Evolutionary conservation across 2,329 filamentous ascomycete genomes (phyloP), one percentile per base, ranked within the genome.

Genomic region (Fusarium xyrophilum): DNA sequence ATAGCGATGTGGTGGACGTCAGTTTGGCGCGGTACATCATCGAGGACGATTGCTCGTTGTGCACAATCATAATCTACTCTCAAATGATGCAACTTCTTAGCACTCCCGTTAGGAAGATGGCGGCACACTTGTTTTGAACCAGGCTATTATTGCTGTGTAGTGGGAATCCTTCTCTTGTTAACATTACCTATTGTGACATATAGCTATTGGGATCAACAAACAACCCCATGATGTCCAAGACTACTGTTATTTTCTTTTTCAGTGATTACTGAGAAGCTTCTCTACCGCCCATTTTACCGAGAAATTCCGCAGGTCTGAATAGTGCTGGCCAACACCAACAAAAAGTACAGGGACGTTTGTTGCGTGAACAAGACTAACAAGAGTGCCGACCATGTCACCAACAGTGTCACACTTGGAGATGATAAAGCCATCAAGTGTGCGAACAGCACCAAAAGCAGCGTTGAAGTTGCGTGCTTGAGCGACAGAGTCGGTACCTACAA

Each of bases 381-480:
- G 83, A 5, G 95, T 97, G 72, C 87, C 93, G 43, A 97, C 93
- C 94, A 98, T 98, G 81, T 97, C 95, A n/a, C 96, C 96, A 38
- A 99, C 96, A 0, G 96, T 99, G 81, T 99, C 96, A 78, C 96
- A 98, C 81, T 99, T 99, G 64, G 91, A 95, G 73, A 99, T 97
- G 77, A 99, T 97, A 80, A 99, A 99, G 9, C 96, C 96, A 80
- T 99, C 96, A 38, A 99, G 85, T 30, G 88, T 87, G 60, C 95
- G 85, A 17, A 89, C 89, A 8, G 88, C 84, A 33, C 96, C 96
- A 80, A 99, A 98, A 4, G 93, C 92, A 38, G 90, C 89, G 76
- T 97, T 97, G 83, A 99, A 99, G 81, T 97, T 97, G 74, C 94
- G 88, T 6, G 96, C 96, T 81, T 99, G 96, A 48, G 93, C 93